Evolutionary conservation across 2,329 filamentous ascomycete species (phyloP).

Genomic region (Claviceps quebecensis): DNA sequence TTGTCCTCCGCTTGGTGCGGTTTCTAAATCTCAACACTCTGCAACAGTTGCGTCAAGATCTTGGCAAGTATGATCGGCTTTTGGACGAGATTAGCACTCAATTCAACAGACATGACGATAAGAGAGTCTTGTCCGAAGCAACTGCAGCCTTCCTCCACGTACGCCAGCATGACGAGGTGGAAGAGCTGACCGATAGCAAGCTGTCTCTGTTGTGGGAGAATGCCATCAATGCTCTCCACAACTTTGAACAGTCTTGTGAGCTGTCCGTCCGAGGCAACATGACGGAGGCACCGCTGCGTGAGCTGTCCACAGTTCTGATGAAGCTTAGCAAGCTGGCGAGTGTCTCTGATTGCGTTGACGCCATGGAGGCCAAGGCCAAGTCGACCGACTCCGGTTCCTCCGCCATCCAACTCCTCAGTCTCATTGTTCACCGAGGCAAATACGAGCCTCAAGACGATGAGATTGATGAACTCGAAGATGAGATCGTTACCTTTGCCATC

Average conservation of each 20-base stretch:
- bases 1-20: conserved; percentile 74
- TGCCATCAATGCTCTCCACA: conserved; percentile 56
- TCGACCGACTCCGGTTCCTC: conserved; percentile 32
- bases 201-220: conserved; percentile 78
- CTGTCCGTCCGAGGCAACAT: conserved; percentile 60
- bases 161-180: conserved; percentile 72
- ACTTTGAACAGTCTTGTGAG: conserved; percentile 56
- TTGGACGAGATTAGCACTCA: conserved; percentile 89
- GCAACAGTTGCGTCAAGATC: conserved; percentile 75
- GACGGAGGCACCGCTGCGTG: conserved; percentile 47
- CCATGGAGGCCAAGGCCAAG: conserved; percentile 51
- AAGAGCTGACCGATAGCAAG: conserved; percentile 71
- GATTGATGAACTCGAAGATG: conserved; percentile 64
- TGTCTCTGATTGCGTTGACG: conserved; percentile 62
- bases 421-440: conserved; percentile 60
- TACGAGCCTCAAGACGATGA: conserved; percentile 55
- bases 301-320: conserved; percentile 59
- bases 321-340: conserved; percentile 71
- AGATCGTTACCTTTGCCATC: conserved; percentile 62
- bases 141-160: conserved; percentile 73
- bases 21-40: conserved; percentile 78
- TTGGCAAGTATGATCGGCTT: conserved; percentile 63
- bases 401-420: conserved; percentile 55
- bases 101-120: conserved; percentile 83
- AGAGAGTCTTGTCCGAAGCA: conserved; percentile 71